Evolutionary conservation across 306 rosid species (phyloP).

Genomic region (Vigna reflexopilosa): DNA sequence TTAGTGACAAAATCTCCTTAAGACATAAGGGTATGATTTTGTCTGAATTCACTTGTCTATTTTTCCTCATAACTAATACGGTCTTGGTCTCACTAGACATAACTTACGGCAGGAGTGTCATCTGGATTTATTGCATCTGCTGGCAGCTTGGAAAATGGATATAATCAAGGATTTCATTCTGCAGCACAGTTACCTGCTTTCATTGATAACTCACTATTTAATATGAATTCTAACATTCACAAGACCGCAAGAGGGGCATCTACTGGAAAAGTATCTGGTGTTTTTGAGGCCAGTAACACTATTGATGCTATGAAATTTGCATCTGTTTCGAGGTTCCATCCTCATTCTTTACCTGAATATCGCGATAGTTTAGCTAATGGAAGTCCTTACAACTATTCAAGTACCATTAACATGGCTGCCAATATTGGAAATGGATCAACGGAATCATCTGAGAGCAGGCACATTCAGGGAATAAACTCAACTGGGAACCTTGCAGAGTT

Average conservation of each 20-base stretch:
- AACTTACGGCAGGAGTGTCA: conserved; percentile 48
- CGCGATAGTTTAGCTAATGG: conserved; percentile 65
- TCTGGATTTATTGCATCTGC: conserved; percentile 60
- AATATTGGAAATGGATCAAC: conserved; percentile 58
- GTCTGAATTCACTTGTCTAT: conserved; percentile 40
- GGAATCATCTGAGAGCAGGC: conserved; percentile 63
- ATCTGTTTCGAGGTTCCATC: conserved; percentile 61
- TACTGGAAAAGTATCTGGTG: conserved; percentile 50
- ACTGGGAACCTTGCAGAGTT: conserved; percentile 63
- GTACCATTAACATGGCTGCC: conserved; percentile 54
- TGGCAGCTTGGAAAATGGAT: conserved; percentile 61
- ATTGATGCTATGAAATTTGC: conserved; percentile 58
- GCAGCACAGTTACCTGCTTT: conserved; percentile 52
- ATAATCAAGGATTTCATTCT: conserved; percentile 62
- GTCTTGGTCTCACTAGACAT: conserved; percentile 40
- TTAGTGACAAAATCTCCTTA: conserved; percentile 53
- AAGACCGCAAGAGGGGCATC: conserved; percentile 59
- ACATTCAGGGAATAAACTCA: conserved; percentile 56
- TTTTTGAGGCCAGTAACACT: conserved; percentile 52
- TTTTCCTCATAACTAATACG: conserved; percentile 29
- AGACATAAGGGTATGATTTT: conserved; percentile 57
- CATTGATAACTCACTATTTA: conserved; percentile 50
- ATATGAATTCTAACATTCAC: conserved; percentile 59
- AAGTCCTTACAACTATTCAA: conserved; percentile 53
- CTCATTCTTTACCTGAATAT: conserved; percentile 79